Evolutionary conservation across 768 basidiomycete genomes (phyloP).

Genomic region (Botryobasidium botryosum): DNA sequence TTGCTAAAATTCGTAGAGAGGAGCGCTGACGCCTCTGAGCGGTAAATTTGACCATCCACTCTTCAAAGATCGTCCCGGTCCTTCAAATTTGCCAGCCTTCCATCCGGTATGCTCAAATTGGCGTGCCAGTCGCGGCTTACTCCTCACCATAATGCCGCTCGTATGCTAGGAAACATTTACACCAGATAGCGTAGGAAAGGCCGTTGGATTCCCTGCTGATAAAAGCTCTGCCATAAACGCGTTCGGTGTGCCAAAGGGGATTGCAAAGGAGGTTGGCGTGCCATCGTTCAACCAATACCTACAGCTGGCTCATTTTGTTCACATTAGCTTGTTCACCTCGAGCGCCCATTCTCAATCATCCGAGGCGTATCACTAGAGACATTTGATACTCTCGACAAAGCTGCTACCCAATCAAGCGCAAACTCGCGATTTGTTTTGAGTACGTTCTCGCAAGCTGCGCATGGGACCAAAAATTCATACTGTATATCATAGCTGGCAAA

Average conservation of each 20-base stretch:
- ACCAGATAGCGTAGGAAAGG: no score
- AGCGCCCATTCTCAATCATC: constrained; percentile 53
- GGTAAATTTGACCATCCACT: constrained; percentile 7
- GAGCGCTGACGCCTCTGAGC: background rate
- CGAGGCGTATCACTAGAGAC: constrained; percentile 46
- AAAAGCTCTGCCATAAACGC: constrained; percentile 26
- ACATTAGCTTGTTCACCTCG: constrained; percentile 47
- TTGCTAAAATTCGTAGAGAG: no score
- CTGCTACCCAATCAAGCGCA: constrained; percentile 31
- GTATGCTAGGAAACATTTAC: no score
- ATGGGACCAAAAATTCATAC: constrained; percentile 8
- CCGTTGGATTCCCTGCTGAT: constrained; percentile 4
- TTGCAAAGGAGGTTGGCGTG: constrained; percentile 49
- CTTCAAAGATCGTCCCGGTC: background rate
- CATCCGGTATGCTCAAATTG: constrained; percentile 4
- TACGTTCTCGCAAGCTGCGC: constrained; percentile 21
- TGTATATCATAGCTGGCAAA: constrained; percentile 40
- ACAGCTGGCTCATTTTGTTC: background rate
- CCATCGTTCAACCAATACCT: background rate
- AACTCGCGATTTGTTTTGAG: constrained; percentile 46
- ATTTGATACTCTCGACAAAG: constrained; percentile 34
- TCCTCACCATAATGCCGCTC: no score
- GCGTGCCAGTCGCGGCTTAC: no score
- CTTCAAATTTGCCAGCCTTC: background rate
- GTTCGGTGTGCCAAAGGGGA: constrained; percentile 55